Conservation (phyloP, 2,329 filamentous ascomycete species). For the Talaromyces sp. region DNA sequence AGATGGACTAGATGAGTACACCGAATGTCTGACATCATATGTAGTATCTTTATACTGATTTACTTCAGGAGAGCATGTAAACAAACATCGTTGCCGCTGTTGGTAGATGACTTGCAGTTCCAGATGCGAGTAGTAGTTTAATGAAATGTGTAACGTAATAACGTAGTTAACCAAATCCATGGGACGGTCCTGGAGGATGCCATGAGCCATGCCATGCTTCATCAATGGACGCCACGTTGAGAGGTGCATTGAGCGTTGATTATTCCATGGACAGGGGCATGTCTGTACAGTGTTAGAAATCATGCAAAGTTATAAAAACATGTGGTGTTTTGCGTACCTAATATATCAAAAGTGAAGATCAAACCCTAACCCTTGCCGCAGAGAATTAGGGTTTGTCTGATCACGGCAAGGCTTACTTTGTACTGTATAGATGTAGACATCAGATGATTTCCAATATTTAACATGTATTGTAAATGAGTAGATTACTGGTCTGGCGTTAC, state of each 20-base stretch:
- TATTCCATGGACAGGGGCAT: neutral
- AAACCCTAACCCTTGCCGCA: neutral
- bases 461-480: neutral
- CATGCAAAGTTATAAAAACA: neutral
- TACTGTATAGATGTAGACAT: neutral
- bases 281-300: neutral
- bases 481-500: neutral
- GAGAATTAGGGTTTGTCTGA: neutral
- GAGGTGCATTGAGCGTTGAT: neutral
- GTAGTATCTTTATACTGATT: neutral
- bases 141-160: too few species aligned
- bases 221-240: neutral
- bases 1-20: neutral
- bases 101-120: neutral
- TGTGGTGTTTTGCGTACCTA: neutral
- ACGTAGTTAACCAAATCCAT: neutral
- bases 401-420: neutral
- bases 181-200: neutral
- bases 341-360: neutral
- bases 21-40: constrained; percentile 4
- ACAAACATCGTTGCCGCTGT: neutral
- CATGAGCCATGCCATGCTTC: neutral
- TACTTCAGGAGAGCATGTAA: neutral
- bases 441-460: neutral
- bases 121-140: neutral